Evolutionary conservation across 768 basidiomycete genomes (phyloP).

Genomic region (Boletus vermiculosoides): DNA sequence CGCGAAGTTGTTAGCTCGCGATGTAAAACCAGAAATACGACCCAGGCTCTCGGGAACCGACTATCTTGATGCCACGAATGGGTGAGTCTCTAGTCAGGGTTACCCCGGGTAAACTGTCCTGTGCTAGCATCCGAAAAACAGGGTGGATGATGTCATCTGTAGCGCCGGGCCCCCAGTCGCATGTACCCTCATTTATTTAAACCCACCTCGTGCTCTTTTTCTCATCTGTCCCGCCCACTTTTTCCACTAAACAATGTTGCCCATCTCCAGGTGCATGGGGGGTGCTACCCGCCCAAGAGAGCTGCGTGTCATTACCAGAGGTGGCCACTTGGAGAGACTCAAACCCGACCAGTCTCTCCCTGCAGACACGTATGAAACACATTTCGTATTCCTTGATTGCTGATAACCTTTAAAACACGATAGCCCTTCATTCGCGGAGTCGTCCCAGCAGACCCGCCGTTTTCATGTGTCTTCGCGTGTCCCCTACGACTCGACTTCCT

Average conservation of each 20-base stretch:
- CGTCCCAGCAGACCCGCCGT: constrained; percentile 16
- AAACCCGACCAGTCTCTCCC: constrained; percentile 33
- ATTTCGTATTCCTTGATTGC: constrained; percentile 28
- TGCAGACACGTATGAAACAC: constrained; percentile 36
- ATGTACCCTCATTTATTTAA: constrained; percentile 15
- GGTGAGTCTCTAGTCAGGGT: neutral
- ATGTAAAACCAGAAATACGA: neutral
- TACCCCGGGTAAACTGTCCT: neutral
- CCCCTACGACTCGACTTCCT: constrained; percentile 25
- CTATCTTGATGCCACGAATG: neutral
- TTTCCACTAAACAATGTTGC: constrained; percentile 11
- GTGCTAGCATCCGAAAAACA: neutral
- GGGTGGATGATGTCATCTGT: constrained; percentile 24
- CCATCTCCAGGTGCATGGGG: constrained; percentile 35
- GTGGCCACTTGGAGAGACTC: constrained; percentile 30
- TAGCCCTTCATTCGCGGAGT: constrained; percentile 28
- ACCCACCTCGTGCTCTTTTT: neutral
- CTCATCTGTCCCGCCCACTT: neutral
- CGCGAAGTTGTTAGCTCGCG: neutral
- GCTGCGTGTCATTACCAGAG: constrained; percentile 35
- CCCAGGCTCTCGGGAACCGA: neutral
- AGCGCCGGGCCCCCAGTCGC: neutral
- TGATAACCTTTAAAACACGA: constrained; percentile 32
- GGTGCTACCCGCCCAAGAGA: constrained; percentile 41
- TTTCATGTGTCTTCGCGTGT: constrained; percentile 25